Conservation (phyloP, 495 filamentous ascomycete genomes). For the Pseudotulostoma volvatum region DNA sequence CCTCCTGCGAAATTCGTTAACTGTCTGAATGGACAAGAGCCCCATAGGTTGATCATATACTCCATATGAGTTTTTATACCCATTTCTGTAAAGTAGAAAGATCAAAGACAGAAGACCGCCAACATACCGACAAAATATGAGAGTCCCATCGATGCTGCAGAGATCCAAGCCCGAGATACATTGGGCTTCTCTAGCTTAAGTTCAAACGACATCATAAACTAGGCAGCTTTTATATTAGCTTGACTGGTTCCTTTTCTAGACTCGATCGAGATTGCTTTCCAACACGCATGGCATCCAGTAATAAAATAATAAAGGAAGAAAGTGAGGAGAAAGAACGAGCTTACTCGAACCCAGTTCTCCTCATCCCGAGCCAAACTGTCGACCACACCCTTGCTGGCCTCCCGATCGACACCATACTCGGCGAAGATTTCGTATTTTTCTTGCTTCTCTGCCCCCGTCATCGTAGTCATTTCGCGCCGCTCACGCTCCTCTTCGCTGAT, state of each 20-base stretch:
- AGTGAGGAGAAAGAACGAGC: not conserved
- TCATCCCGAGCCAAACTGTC: constrained; percentile 21
- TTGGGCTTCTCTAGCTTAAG: constrained; percentile 29
- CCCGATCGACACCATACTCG: constrained; percentile 22
- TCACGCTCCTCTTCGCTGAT: constrained; percentile 29
- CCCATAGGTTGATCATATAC: no score
- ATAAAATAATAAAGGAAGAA: not conserved
- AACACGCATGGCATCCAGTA: no score
- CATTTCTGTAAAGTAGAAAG: not conserved
- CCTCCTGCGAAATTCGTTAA: constrained; percentile 26
- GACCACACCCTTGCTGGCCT: constrained; percentile 19
- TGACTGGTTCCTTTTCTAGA: no score
- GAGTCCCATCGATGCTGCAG: constrained; percentile 32
- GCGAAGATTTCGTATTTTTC: constrained; percentile 28
- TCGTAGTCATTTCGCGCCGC: constrained; percentile 20
- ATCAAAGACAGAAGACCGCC: not conserved
- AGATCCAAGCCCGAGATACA: constrained; percentile 25
- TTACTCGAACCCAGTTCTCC: constrained; percentile 27
- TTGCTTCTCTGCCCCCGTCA: constrained; percentile 24
- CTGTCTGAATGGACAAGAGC: no score
- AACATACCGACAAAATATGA: constrained; percentile 34
- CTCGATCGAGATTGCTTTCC: no score
- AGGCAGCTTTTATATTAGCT: not conserved
- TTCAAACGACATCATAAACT: constrained; percentile 41
- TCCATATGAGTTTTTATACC: no score